Percentiles rank a stretch among this genome's conserved stretches.
Conservation (phyloP, 345 rosid genomes). For the Citrus cavaleriei region DNA sequence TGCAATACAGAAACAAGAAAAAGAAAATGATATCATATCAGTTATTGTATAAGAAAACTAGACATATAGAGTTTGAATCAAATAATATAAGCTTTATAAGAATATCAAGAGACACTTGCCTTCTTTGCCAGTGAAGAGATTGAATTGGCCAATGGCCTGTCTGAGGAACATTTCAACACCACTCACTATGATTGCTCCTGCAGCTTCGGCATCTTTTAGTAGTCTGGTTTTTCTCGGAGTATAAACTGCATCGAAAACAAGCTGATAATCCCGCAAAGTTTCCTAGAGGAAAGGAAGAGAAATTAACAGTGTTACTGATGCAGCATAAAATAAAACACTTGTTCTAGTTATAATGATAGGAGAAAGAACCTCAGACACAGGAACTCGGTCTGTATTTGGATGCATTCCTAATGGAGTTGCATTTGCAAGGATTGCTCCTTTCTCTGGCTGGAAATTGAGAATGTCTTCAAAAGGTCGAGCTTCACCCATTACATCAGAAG, state of each 20-base stretch:
- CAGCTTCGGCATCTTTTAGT: conserved; percentile 50
- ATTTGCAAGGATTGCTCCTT: conserved; percentile 59
- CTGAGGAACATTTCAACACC: conserved; percentile 70
- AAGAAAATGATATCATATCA: background rate
- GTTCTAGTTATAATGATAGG: background rate
- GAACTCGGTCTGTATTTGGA: conserved; percentile 44
- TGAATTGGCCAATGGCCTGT: conserved; percentile 58
- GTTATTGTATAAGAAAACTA: background rate
- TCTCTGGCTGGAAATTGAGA: conserved; percentile 39
- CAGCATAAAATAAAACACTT: background rate
- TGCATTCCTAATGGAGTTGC: conserved; percentile 69
- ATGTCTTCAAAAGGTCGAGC: conserved; percentile 36
- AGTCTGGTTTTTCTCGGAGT: conserved; percentile 56
- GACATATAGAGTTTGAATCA: background rate
- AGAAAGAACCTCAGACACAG: conserved; percentile 44
- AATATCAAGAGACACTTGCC: conserved; percentile 35
- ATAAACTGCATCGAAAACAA: conserved; percentile 62
- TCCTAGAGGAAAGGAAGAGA: conserved; percentile 20
- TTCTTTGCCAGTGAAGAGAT: conserved; percentile 44
- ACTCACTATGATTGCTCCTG: conserved; percentile 50
- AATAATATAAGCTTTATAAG: background rate
- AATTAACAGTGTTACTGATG: background rate
- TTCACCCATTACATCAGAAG: conserved; percentile 46
- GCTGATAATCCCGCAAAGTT: conserved; percentile 33
- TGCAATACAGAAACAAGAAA: conserved; percentile 21